Percentiles rank a stretch among this genome's conserved stretches.
These are phyloP conservation scores for Gracilaria domingensis DNA, from an alignment of 23 red algal genomes.

Conservation along the genomic window DNA sequence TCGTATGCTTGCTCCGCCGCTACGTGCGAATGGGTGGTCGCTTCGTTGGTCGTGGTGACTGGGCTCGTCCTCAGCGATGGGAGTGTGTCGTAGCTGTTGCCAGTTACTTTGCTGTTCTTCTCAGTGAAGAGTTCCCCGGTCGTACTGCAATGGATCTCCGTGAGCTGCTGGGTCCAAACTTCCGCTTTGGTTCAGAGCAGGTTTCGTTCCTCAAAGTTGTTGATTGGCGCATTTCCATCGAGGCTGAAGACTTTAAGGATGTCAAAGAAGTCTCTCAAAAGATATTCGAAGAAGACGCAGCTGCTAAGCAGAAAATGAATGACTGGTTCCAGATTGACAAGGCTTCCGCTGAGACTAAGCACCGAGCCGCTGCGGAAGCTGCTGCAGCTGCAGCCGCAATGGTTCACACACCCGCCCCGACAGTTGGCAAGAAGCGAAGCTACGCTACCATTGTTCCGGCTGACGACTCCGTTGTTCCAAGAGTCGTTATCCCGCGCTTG, in stretches of 20 bases:
- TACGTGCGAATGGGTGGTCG: slow-evolving; percentile 63
- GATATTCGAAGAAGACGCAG: slow-evolving; percentile 23
- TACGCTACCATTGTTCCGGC: slow-evolving; percentile 37
- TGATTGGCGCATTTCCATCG: slow-evolving; percentile 86
- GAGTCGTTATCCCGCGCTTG: slow-evolving; percentile 44
- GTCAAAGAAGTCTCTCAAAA: slow-evolving; percentile 46
- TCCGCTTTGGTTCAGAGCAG: slow-evolving; percentile 82
- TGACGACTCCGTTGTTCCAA: slow-evolving; percentile 58
- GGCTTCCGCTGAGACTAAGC: slow-evolving; percentile 26
- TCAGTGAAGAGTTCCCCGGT: slow-evolving; percentile 95
- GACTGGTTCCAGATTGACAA: slow-evolving; percentile 54
- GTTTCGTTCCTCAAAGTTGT: slow-evolving; percentile 79
- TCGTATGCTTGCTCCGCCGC: slow-evolving; percentile 71
- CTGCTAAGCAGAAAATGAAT: slow-evolving; percentile 22
- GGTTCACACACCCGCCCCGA: background rate
- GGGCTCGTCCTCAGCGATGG: slow-evolving; percentile 86
- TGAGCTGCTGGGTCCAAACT: slow-evolving; percentile 91
- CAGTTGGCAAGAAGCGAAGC: slow-evolving; percentile 44
- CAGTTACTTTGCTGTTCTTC: slow-evolving; percentile 88
- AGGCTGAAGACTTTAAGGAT: slow-evolving; percentile 61
- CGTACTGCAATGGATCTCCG: slow-evolving; percentile 83
- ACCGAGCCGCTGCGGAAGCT: slow-evolving; percentile 25
- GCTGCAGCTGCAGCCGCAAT: slow-evolving; percentile 23
- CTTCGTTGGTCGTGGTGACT: slow-evolving; percentile 65
- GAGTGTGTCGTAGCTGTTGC: slow-evolving; percentile 92